A percentile compares a stretch with the other conserved stretches of the same genome.
These are phyloP conservation scores for Linum lewisii DNA, from an alignment of 345 rosid species.

Conservation along the genomic window DNA sequence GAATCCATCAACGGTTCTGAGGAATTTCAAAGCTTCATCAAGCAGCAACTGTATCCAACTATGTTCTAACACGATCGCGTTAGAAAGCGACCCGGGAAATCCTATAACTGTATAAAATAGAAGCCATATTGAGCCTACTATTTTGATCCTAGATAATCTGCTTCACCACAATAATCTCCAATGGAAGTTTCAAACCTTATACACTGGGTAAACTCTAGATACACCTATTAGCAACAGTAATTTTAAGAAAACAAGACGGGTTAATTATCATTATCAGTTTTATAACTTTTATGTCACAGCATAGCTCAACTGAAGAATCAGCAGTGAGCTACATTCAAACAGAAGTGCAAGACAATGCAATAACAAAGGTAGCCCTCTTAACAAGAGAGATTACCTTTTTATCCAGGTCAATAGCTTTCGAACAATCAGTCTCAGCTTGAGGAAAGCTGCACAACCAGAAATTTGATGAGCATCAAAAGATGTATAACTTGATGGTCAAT, in stretches of 20 bases:
- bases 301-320: neutral
- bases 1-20: neutral
- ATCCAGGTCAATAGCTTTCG: constrained; percentile 61
- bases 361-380: neutral
- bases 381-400: constrained; percentile 47
- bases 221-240: too few relatives aligned
- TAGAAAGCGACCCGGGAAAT: too few relatives aligned
- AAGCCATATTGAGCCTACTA: neutral
- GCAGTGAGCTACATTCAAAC: neutral
- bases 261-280: too few relatives aligned
- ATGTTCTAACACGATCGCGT: neutral
- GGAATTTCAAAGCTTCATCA: neutral
- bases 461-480: neutral
- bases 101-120: neutral
- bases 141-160: too few relatives aligned
- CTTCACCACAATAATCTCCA: too few relatives aligned
- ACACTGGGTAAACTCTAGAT: too few relatives aligned
- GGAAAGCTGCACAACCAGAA: constrained; percentile 47
- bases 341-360: neutral
- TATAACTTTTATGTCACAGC: neutral
- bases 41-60: neutral
- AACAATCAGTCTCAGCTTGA: constrained; percentile 89
- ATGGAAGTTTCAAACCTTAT: too few relatives aligned
- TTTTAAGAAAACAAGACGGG: too few relatives aligned
- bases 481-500: constrained; percentile 6